phyloP scores from a whole-genome alignment of 805 yeast genomes.

The Candida palmyrensis region DNA sequence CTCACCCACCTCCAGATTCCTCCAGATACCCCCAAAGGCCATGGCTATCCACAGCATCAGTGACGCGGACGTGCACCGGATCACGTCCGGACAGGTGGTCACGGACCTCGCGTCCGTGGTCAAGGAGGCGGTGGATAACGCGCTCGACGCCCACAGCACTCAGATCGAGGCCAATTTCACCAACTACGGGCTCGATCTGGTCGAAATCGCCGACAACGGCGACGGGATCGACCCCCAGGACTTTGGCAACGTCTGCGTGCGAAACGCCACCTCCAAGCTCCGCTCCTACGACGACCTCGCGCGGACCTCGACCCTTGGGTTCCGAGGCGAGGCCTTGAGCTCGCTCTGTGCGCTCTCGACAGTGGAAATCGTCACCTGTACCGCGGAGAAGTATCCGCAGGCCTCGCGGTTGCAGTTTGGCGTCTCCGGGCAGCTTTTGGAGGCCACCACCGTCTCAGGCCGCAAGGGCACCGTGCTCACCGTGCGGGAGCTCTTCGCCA shows the following conservation, averaged over 20 bases:
- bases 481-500: conserved; percentile 56
- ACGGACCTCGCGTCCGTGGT: conserved; percentile 70
- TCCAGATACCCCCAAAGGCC: neutral
- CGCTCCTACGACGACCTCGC: conserved; percentile 48
- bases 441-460: conserved; percentile 43
- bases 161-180: conserved; percentile 63
- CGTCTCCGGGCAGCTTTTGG: conserved; percentile 45
- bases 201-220: conserved; percentile 70
- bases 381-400: conserved; percentile 43
- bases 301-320: conserved; percentile 50
- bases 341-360: conserved; percentile 57
- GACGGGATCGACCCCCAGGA: conserved; percentile 53
- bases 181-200: conserved; percentile 66
- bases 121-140: conserved; percentile 83
- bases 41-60: conserved; percentile 1
- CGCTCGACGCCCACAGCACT: conserved; percentile 73
- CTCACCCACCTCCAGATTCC: too few species aligned
- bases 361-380: conserved; percentile 47
- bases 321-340: conserved; percentile 78
- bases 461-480: conserved; percentile 65
- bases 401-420: conserved; percentile 56
- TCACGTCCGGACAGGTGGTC: conserved; percentile 93
- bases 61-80: conserved; percentile 56
- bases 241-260: conserved; percentile 48
- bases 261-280: conserved; percentile 68